phyloP scores from a whole-genome alignment of 2,329 filamentous ascomycete genomes.

The Colletotrichum brevisporum region DNA sequence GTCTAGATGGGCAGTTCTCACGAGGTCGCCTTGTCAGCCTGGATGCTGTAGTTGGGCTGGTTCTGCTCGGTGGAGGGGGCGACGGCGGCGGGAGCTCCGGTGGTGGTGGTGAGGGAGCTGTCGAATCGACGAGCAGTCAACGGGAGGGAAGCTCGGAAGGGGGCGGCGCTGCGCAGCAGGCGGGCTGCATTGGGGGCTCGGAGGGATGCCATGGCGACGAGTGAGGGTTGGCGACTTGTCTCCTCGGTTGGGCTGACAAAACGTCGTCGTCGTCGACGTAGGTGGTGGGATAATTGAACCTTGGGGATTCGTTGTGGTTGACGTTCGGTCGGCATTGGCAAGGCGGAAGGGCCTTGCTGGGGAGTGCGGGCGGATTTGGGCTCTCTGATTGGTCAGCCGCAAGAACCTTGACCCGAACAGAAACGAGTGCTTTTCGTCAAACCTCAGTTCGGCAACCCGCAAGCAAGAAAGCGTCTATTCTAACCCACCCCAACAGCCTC shows the following conservation, averaged over 20 bases:
- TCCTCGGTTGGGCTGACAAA: slow-evolving; percentile 29
- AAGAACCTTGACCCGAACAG: slow-evolving; percentile 59
- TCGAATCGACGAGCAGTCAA: slow-evolving; percentile 68
- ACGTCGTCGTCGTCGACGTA: slow-evolving; percentile 21
- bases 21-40: slow-evolving; percentile 92
- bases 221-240: slow-evolving; percentile 11
- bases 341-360: slow-evolving; percentile 40
- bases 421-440: slow-evolving; percentile 64
- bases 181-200: slow-evolving; percentile 68
- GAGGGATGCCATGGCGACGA: slow-evolving; percentile 74
- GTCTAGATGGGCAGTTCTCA: slow-evolving; percentile 56
- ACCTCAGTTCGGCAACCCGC: slow-evolving; percentile 44
- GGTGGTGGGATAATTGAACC: not conserved
- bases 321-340: slow-evolving; percentile 43
- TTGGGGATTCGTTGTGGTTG: slow-evolving; percentile 38
- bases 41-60: slow-evolving; percentile 84
- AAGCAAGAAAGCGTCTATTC: slow-evolving; percentile 36
- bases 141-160: slow-evolving; percentile 55
- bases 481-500: slow-evolving; percentile 30
- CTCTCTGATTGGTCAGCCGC: slow-evolving; percentile 59
- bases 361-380: slow-evolving; percentile 41
- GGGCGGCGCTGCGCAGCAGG: slow-evolving; percentile 63
- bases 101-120: slow-evolving; percentile 62
- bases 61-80: slow-evolving; percentile 65
- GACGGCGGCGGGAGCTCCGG: slow-evolving; percentile 46